Conservation (phyloP, 805 yeast species). For the Jamesozyma lodderae region DNA sequence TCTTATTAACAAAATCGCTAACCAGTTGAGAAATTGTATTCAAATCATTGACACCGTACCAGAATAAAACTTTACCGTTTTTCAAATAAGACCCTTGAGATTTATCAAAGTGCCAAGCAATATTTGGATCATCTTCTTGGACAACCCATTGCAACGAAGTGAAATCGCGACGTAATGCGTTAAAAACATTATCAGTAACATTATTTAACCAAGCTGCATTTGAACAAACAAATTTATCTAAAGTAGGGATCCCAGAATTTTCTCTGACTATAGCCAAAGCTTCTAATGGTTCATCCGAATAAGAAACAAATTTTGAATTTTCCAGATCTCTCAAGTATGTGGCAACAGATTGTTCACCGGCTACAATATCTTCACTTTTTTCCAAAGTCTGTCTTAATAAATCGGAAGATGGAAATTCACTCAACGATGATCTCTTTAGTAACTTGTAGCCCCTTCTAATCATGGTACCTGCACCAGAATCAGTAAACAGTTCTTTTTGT, state of each 20-base stretch:
- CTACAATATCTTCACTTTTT: constrained; percentile 64
- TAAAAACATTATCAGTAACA: constrained; percentile 90
- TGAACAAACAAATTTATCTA: constrained; percentile 81
- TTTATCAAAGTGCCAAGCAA: constrained; percentile 84
- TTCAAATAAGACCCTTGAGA: constrained; percentile 91
- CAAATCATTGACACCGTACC: constrained; percentile 79
- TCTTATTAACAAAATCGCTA: constrained; percentile 37
- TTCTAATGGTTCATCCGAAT: constrained; percentile 93
- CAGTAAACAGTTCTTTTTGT: constrained; percentile 95
- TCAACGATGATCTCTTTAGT: constrained; percentile 56
- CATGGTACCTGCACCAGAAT: constrained; percentile 98
- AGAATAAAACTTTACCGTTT: constrained; percentile 82
- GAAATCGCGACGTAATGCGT: constrained; percentile 67
- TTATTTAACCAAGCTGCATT: constrained; percentile 95
- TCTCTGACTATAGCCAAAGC: constrained; percentile 78
- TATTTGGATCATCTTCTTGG: constrained; percentile 80
- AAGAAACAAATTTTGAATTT: constrained; percentile 54
- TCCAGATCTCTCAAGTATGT: constrained; percentile 70
- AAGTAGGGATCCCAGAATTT: constrained; percentile 45
- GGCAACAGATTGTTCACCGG: constrained; percentile 69
- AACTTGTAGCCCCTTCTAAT: constrained; percentile 95
- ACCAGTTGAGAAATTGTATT: constrained; percentile 56
- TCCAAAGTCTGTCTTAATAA: constrained; percentile 65
- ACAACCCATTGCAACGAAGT: constrained; percentile 77
- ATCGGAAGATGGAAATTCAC: constrained; percentile 66